These are phyloP conservation scores for Phytopythium litorale DNA, from an alignment of 352 stramenopile genomes.

Conservation along the genomic window DNA sequence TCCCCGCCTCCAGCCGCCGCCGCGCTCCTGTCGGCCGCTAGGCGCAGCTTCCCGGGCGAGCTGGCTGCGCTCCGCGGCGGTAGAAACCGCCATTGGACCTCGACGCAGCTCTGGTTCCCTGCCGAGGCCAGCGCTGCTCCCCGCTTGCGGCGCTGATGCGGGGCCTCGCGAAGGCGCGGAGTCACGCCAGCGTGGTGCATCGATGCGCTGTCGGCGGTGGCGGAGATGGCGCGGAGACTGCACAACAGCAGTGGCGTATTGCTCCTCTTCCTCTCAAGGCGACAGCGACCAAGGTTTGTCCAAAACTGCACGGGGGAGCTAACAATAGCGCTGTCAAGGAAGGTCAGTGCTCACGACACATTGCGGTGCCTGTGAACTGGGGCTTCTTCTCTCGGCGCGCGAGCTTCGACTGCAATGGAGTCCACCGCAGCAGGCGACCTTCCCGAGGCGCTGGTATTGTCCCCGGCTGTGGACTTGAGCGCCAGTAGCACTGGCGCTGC, in stretches of 20 bases:
- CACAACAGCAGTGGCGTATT: not conserved
- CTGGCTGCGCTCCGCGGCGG: constrained; percentile 2
- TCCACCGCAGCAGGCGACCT: not conserved
- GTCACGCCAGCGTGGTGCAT: constrained; percentile 17
- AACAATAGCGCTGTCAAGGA: not conserved
- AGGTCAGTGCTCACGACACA: not conserved
- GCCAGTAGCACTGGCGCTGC: not conserved
- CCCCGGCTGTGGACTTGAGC: not conserved
- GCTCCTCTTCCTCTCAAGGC: too few relatives aligned
- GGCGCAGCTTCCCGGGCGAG: not conserved
- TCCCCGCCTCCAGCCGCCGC: not conserved
- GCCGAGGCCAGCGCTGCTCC: constrained; percentile 9
- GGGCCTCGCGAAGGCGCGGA: constrained; percentile 16
- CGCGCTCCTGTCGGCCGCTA: not conserved
- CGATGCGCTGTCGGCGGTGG: too few relatives aligned
- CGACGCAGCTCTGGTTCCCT: constrained; percentile 24
- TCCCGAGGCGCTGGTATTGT: not conserved
- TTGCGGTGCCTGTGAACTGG: not conserved
- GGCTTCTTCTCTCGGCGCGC: not conserved
- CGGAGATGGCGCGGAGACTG: not conserved
- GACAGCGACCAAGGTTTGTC: not conserved
- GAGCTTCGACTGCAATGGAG: constrained; percentile 1
- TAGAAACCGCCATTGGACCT: constrained; percentile 61
- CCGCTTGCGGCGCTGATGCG: constrained; percentile 24
- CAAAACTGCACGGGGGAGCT: not conserved